Percentiles rank a stretch among this genome's conserved stretches.
phyloP scores from a whole-genome alignment of 768 basidiomycete species.

The Amylocystis lapponica region DNA sequence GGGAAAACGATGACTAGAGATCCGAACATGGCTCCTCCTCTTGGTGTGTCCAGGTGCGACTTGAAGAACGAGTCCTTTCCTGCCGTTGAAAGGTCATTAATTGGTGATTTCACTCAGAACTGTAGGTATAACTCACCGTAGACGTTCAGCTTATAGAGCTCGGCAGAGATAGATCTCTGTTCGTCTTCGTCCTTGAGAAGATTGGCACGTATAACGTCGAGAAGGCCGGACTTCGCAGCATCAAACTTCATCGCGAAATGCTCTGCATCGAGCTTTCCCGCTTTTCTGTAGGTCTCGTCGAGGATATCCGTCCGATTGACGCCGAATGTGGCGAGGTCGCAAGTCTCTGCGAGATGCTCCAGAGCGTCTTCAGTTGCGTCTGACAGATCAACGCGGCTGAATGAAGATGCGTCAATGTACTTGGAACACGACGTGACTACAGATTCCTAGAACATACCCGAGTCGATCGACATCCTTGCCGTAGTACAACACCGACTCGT shows the following conservation, averaged over 20 bases:
- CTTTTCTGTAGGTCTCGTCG: conserved; percentile 26
- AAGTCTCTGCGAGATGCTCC: conserved; percentile 16
- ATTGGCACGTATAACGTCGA: no score
- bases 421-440: no score
- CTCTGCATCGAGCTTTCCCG: conserved; percentile 22
- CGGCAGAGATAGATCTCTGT: conserved; percentile 8
- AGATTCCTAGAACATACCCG: no score
- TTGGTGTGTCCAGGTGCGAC: conserved; percentile 44
- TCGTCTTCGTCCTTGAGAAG: neutral
- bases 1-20: conserved; percentile 49
- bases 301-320: conserved; percentile 18
- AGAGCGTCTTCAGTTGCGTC: conserved; percentile 6
- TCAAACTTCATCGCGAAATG: conserved; percentile 2
- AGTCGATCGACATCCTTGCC: conserved; percentile 1
- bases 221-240: neutral
- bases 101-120: no score
- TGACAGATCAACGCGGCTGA: conserved; percentile 3
- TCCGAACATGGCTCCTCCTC: conserved; percentile 39
- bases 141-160: conserved; percentile 25
- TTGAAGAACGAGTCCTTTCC: conserved; percentile 44
- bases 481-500: conserved; percentile 3
- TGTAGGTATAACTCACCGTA: conserved; percentile 15
- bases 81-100: conserved; percentile 9
- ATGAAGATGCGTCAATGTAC: no score
- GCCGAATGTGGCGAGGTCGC: conserved; percentile 25